These are phyloP conservation scores for Cymbopogon citratus DNA, from an alignment of 176 grass and related monocot species.

Conservation along the genomic window DNA sequence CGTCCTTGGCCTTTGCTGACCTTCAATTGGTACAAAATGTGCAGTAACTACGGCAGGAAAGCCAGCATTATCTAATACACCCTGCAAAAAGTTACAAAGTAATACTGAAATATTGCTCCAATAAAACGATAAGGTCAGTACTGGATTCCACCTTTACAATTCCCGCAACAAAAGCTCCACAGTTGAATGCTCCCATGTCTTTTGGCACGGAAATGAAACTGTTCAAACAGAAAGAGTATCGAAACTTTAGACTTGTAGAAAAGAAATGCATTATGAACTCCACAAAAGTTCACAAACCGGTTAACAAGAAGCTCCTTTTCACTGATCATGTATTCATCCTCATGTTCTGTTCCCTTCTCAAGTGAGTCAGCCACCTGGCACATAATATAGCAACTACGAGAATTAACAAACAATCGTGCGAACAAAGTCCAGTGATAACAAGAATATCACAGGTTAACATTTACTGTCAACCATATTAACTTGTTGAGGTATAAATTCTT, in stretches of 20 bases:
- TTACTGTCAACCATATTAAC: slow-evolving; percentile 9
- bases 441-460: background rate
- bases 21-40: slow-evolving; percentile 88
- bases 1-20: slow-evolving; percentile 86
- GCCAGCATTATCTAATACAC: slow-evolving; percentile 79
- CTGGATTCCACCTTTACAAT: slow-evolving; percentile 67
- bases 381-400: slow-evolving; percentile 24
- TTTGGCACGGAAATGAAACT: slow-evolving; percentile 97
- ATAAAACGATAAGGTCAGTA: background rate
- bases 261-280: slow-evolving; percentile 3
- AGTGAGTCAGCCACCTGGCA: slow-evolving; percentile 90
- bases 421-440: background rate
- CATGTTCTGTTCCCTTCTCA: slow-evolving; percentile 99
- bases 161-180: slow-evolving; percentile 95
- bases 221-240: slow-evolving; percentile 21
- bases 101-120: slow-evolving; percentile 4
- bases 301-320: slow-evolving; percentile 98
- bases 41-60: slow-evolving; percentile 86
- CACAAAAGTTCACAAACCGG: slow-evolving; percentile 37
- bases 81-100: slow-evolving; percentile 36
- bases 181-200: slow-evolving; percentile 99
- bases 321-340: slow-evolving; percentile 99
- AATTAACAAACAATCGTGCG: background rate
- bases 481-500: background rate
- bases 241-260: background rate